phyloP scores from a whole-genome alignment of 352 stramenopile species.

The Thalassiosira mediterranea region DNA sequence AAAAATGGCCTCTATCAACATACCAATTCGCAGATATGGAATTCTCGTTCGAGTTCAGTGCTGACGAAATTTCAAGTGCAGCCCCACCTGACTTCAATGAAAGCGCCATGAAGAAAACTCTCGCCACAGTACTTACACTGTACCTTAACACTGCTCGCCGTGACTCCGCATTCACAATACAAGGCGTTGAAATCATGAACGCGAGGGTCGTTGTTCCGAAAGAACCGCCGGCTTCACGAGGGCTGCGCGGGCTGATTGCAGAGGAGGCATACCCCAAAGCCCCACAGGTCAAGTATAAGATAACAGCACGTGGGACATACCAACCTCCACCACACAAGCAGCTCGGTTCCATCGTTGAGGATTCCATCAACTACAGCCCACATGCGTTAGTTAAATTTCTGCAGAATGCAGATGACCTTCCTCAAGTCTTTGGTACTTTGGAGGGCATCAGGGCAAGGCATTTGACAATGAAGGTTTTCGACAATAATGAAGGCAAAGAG shows the following conservation, averaged over 20 bases:
- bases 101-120: background rate
- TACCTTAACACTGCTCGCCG: too few species aligned
- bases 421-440: slow-evolving; percentile 22
- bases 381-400: slow-evolving; percentile 16
- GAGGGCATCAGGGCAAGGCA: slow-evolving; percentile 12
- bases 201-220: background rate
- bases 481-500: too few species aligned
- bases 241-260: background rate
- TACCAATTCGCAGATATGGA: slow-evolving; percentile 1
- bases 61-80: background rate
- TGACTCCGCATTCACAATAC: background rate
- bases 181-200: background rate
- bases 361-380: slow-evolving; percentile 46
- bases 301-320: slow-evolving; percentile 1
- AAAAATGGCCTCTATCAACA: background rate
- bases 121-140: too few species aligned
- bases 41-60: background rate
- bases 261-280: background rate
- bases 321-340: slow-evolving; percentile 39
- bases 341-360: slow-evolving; percentile 28
- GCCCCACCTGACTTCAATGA: background rate
- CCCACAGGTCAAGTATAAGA: slow-evolving; percentile 6
- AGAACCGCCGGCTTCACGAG: background rate
- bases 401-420: slow-evolving; percentile 11
- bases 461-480: slow-evolving; percentile 26